A percentile compares a stretch with the other conserved stretches of the same genome.
Evolutionary conservation across 495 filamentous ascomycete genomes (phyloP).

Genomic region (Penicillium cataractarum): DNA sequence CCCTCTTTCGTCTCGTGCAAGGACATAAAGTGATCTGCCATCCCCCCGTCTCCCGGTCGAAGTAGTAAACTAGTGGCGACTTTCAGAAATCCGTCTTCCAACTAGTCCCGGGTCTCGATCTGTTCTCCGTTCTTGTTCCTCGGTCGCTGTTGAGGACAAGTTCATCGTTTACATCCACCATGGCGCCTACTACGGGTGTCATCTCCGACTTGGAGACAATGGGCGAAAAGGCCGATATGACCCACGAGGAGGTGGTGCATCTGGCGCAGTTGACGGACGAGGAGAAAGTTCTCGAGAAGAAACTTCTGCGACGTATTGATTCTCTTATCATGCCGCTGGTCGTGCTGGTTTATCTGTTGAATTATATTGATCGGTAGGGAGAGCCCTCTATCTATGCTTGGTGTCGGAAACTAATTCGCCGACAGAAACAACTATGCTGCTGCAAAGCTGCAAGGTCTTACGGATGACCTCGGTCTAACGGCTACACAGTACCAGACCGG

Average conservation of each 20-base stretch:
- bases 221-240: conserved; percentile 42
- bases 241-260: conserved; percentile 49
- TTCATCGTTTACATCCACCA: not conserved
- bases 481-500: conserved; percentile 50
- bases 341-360: conserved; percentile 60
- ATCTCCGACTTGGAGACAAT: conserved; percentile 45
- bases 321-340: conserved; percentile 57
- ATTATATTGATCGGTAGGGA: conserved; percentile 56
- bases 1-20: not conserved
- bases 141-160: not conserved
- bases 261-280: conserved; percentile 46
- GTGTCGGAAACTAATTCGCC: conserved; percentile 14
- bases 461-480: conserved; percentile 45
- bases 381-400: too few relatives aligned
- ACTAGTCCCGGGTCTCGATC: not conserved
- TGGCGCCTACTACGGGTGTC: conserved; percentile 1
- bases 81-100: not conserved
- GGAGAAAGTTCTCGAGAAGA: conserved; percentile 50
- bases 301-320: conserved; percentile 54
- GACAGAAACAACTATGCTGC: conserved; percentile 58
- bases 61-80: not conserved
- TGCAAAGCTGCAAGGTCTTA: conserved; percentile 57
- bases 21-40: not conserved
- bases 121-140: not conserved
- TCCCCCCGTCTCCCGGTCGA: not conserved